phyloP scores from a whole-genome alignment of 1,139 yeast genomes.

The Eremothecium coryli region DNA sequence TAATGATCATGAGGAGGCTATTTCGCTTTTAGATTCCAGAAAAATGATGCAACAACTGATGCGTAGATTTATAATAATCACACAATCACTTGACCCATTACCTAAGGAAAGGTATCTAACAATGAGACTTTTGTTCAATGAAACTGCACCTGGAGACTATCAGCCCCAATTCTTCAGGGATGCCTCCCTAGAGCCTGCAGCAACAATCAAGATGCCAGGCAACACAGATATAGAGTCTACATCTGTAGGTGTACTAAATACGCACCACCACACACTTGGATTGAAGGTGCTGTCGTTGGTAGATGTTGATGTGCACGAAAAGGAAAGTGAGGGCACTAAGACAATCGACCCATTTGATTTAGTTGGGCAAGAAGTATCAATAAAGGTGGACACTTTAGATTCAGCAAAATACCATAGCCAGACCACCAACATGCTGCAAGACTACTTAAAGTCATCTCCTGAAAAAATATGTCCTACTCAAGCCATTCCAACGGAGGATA shows the following conservation, averaged over 20 bases:
- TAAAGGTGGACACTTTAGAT: slow-evolving; percentile 3
- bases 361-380: slow-evolving; percentile 10
- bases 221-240: slow-evolving; percentile 15
- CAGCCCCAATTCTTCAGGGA: slow-evolving; percentile 43
- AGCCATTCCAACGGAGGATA: slow-evolving; percentile 6
- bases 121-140: slow-evolving; percentile 42
- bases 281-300: slow-evolving; percentile 22
- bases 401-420: slow-evolving; percentile 22
- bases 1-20: slow-evolving; percentile 17
- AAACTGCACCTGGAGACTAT: slow-evolving; percentile 37
- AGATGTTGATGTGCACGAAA: slow-evolving; percentile 11
- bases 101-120: slow-evolving; percentile 39
- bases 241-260: slow-evolving; percentile 24
- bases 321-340: slow-evolving; percentile 6
- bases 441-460: slow-evolving; percentile 24
- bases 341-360: slow-evolving; percentile 30
- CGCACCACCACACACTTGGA: slow-evolving; percentile 21
- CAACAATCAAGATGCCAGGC: slow-evolving; percentile 27
- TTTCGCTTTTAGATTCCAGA: slow-evolving; percentile 32
- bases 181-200: slow-evolving; percentile 32
- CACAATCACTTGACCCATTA: slow-evolving; percentile 43
- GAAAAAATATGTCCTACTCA: slow-evolving; percentile 28
- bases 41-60: slow-evolving; percentile 38
- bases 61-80: slow-evolving; percentile 41
- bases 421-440: slow-evolving; percentile 28